Conservation (phyloP, 2,329 filamentous ascomycete species). For the Fonsecaea multimorphosa region DNA sequence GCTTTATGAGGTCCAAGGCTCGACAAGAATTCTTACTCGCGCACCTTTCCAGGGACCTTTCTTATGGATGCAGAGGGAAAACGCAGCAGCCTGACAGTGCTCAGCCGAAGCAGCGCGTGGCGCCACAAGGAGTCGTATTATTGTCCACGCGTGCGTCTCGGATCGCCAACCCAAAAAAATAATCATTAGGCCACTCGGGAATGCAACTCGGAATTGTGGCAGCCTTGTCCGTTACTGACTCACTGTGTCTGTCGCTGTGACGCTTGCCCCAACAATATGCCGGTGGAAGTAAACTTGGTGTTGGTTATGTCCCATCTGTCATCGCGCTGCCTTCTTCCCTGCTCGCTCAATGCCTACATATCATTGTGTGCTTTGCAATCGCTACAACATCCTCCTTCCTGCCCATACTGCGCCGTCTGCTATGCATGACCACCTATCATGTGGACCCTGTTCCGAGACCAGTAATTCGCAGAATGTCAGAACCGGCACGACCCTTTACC, state of each 20-base stretch:
- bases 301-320: not conserved
- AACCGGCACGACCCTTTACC: not conserved
- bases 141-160: slow-evolving; percentile 1
- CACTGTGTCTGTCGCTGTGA: too few relatives aligned
- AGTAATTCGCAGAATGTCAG: not conserved
- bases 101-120: slow-evolving; percentile 2
- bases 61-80: slow-evolving; percentile 9
- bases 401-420: slow-evolving; percentile 20
- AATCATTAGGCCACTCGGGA: slow-evolving; percentile 14
- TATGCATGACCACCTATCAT: slow-evolving; percentile 16
- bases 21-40: not conserved
- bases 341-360: not conserved
- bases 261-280: not conserved
- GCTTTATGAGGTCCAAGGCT: not conserved
- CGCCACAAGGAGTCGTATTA: slow-evolving; percentile 18
- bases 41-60: not conserved
- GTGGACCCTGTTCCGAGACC: slow-evolving; percentile 4
- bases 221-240: slow-evolving; percentile 14
- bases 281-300: not conserved
- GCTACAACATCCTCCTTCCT: slow-evolving; percentile 6
- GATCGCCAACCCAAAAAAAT: not conserved
- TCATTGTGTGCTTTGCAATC: slow-evolving; percentile 5
- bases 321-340: not conserved
- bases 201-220: slow-evolving; percentile 6
- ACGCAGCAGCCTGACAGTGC: slow-evolving; percentile 11